Evolutionary conservation across 768 basidiomycete species (phyloP), one percentile per base, ranked within the genome.

Genomic region (Russula sp.): DNA sequence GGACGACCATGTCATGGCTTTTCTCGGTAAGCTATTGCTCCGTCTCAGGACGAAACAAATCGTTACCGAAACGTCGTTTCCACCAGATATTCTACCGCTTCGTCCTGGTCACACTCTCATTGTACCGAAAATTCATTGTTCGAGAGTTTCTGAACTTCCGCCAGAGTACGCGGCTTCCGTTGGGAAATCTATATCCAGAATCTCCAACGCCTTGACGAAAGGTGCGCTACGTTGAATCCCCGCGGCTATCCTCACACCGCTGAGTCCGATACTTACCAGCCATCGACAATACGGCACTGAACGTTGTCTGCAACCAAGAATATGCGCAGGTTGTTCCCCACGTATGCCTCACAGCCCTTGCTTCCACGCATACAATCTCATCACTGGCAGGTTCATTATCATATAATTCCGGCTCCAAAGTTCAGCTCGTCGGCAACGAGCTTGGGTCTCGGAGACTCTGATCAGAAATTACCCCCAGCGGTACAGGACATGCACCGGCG

Each of bases 261-360:
- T 37, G n/a, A 40, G 27, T 11, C 55, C 58, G 18, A 27, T 34
- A 48, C n/a, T n/a, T n/a, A n/a, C 10, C 22, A 88, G 87, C 82
- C 1, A 67, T 88, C 31, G 77, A 81, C 11, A 85, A 88, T 66
- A 86, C 85, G 16, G 86, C 77, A 7, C 75, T 90, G 52, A 90
- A 89, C 70, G 82, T 90, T 6, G 88, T 89, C 4, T 88, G 87
- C 68, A 89, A 89, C 70, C 88, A 90, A 70, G 88, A 89, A 72
- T 90, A 90, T 68, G 88, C 88, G 0, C 88, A 90, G 70, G 86
- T 85, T 4, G 86, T 90, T 7, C 84, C 83, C n/a, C 88, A 90
- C 75, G 88, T 88, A 65, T 62, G 82, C 69, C 20, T 6, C n/a
- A 3, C 18, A 10, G 6, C 10, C 53, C 32, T 27, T 45, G 50